Evolutionary conservation across 148 eudicot species (phyloP), one percentile per base, ranked within the genome.

Genomic region (Cornus suecica): DNA sequence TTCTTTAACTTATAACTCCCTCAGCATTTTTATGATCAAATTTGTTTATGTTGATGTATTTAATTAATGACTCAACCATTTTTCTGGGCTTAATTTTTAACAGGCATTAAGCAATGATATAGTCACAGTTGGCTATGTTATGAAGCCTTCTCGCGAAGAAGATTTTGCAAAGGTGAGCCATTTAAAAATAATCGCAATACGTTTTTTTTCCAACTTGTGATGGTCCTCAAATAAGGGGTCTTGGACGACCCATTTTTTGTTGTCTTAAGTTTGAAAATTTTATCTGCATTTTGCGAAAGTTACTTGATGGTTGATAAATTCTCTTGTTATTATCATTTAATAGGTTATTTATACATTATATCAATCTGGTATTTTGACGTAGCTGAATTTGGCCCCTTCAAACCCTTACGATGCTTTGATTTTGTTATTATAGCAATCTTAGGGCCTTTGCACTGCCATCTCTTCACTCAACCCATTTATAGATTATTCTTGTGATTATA

Each of bases 81-180:
- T 5, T 65, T 28, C 66, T 65, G 18, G 52, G 5, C 8, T 30
- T 0, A 65, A 64, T 61, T 31, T 16, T 30, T 32, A 71, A 52
- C 91, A 94, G 98, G 89, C 71, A 76, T 68, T 75, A 11, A 83
- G 79, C 58, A 75, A 78, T 52, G 84, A 88, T 25, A 41, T 65
- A 37, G 69, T 88, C 79, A 80, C 82, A 23, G 88, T 95, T 72
- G 99, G 92, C 60, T 95, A 95, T 80, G 74, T 88, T 64, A 95
- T 95, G 99, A 95, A 92, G 86, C 91, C 88, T 76, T 88, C 99
- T 74, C 97, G 99, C 31, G 97, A 88, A 84, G 90, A 79, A 74
- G 99, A 95, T 84, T 95, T 95, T 86, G 94, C 97, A 6, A 92
- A 95, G 97, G 99, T 95, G 51, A 81, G 83, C 75, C 71, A 32